A percentile compares a stretch with the other conserved stretches of the same genome.
phyloP scores from a whole-genome alignment of 164 flowering plant genomes.

The Berberis vulgaris region DNA sequence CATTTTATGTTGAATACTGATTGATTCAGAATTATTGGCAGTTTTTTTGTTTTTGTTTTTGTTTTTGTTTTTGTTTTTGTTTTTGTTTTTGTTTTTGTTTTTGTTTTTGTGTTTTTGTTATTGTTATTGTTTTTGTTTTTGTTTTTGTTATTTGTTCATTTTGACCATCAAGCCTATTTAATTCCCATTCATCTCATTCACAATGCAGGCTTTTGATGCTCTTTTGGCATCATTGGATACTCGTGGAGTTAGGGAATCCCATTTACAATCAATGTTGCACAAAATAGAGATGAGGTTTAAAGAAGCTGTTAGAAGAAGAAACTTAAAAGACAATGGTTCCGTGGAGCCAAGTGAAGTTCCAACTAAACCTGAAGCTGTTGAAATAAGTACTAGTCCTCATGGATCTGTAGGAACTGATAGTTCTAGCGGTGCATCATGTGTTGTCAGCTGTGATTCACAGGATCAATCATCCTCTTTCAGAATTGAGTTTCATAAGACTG shows the following conservation, averaged over 20 bases:
- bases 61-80: too few species aligned
- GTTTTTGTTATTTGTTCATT: neutral
- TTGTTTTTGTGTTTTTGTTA: too few species aligned
- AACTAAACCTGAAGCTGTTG: conserved; percentile 24
- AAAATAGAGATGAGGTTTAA: conserved; percentile 59
- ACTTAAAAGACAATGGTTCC: conserved; percentile 1
- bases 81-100: too few species aligned
- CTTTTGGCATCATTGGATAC: conserved; percentile 63
- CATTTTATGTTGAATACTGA: too few species aligned
- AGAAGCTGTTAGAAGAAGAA: conserved; percentile 35
- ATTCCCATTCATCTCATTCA: too few species aligned
- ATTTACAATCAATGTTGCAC: conserved; percentile 65
- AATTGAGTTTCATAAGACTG: conserved; percentile 51
- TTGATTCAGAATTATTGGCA: neutral
- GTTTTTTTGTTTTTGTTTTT: neutral
- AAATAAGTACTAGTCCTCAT: conserved; percentile 23
- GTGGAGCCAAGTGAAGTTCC: too few species aligned
- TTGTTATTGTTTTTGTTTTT: too few species aligned
- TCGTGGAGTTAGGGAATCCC: conserved; percentile 83
- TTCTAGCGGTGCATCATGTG: conserved; percentile 25
- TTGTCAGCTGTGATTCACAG: too few species aligned
- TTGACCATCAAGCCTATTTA: neutral
- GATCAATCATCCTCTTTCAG: conserved; percentile 36
- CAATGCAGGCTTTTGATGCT: conserved; percentile 64
- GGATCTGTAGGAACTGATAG: conserved; percentile 29